A percentile compares a stretch with the other conserved stretches of the same genome.
These are phyloP conservation scores for Starmerella geochares DNA, from an alignment of 805 yeast genomes.

Conservation along the genomic window DNA sequence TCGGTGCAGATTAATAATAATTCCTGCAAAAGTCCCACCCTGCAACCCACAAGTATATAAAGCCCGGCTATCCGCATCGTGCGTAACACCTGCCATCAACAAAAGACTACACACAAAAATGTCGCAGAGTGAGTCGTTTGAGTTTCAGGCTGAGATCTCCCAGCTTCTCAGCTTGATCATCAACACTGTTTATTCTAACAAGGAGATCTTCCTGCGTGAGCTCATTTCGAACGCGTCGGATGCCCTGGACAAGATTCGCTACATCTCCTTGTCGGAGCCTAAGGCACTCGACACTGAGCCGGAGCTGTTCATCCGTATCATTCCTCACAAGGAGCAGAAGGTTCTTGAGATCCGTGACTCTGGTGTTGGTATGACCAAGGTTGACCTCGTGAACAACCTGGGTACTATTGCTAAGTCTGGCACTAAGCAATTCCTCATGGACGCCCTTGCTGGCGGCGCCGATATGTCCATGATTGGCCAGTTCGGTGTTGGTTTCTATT, in stretches of 20 bases:
- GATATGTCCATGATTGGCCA: constrained; percentile 99
- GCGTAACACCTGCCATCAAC: not conserved
- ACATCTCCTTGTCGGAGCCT: constrained; percentile 89
- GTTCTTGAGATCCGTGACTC: constrained; percentile 95
- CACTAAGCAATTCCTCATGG: constrained; percentile 94
- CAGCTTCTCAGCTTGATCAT: constrained; percentile 99
- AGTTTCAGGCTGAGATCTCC: constrained; percentile 99
- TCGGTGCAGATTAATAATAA: constrained; percentile 11
- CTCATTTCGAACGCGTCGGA: constrained; percentile 97
- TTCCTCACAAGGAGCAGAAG: constrained; percentile 91
- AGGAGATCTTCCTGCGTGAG: constrained; percentile 98
- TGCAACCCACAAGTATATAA: constrained; percentile 13
- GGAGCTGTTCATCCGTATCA: constrained; percentile 91
- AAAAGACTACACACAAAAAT: constrained; percentile 18
- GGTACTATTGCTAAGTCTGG: constrained; percentile 99
- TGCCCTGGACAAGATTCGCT: constrained; percentile 97
- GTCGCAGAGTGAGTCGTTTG: constrained; percentile 37
- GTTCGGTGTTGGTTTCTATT: constrained; percentile 99
- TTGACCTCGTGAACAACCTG: constrained; percentile 95
- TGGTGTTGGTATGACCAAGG: constrained; percentile 99
- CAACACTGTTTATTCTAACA: constrained; percentile 98
- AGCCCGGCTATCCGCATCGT: not conserved
- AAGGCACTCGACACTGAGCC: constrained; percentile 88
- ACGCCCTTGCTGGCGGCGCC: constrained; percentile 98
- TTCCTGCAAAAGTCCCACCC: not conserved